These are phyloP conservation scores for Leccinum disarticulatum DNA, from an alignment of 768 basidiomycete species.

Conservation along the genomic window DNA sequence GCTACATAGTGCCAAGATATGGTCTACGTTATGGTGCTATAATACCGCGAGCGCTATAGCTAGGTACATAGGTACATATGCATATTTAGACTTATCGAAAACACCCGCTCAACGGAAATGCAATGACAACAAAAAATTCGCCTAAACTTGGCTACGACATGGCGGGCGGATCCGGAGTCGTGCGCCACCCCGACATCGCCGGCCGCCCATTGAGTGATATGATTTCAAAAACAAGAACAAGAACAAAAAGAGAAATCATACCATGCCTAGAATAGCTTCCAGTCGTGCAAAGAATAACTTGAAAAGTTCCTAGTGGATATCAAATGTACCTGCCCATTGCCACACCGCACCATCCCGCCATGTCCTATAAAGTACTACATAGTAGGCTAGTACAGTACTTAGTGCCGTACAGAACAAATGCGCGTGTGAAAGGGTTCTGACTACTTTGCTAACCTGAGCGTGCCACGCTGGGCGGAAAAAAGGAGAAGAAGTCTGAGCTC, in stretches of 20 bases:
- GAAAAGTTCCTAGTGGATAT: neutral
- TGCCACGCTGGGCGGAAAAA: neutral
- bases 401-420: neutral
- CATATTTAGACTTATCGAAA: neutral
- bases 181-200: neutral
- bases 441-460: slow-evolving; percentile 4
- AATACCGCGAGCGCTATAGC: neutral
- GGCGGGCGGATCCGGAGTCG: neutral
- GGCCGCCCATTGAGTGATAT: neutral
- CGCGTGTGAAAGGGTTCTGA: slow-evolving; percentile 4
- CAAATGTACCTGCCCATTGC: neutral
- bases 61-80: neutral
- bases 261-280: neutral
- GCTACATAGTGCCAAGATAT: neutral
- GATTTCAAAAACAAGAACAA: neutral
- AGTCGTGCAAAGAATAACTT: neutral
- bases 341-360: neutral
- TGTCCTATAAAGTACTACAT: no score
- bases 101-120: neutral
- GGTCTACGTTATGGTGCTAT: neutral
- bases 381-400: neutral
- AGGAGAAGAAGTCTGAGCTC: neutral
- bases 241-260: neutral
- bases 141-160: neutral
- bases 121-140: neutral